Evolutionary conservation across 108 stramenopile genomes (phyloP), one percentile per base, ranked within the genome.

Genomic region (Cyclotella kingstonii): DNA sequence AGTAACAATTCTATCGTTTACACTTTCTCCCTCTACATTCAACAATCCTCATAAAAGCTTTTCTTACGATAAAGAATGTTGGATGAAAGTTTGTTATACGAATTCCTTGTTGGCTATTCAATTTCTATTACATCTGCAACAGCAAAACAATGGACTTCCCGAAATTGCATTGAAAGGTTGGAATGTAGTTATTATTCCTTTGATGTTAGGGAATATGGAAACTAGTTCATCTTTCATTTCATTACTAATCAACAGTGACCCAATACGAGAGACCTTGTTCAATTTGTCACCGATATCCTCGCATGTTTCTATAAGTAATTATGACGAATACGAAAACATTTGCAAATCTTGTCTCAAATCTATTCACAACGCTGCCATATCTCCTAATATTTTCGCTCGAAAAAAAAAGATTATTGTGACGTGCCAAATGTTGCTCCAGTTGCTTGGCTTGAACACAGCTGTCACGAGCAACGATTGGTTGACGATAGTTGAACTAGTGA

Each of bases 51-150:
- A 51, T 17, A 40, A 27, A 50, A 56, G 54, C 23, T 42, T 56
- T 41, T 39, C 26, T 56, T 5, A 39, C 25, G 40, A 54, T 23
- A 10, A 22, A 22, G 54, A 62, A 21, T 36, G 36, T 11, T 62
- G 61, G 61, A 50, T 28, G 23, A 62, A 50, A 51, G 45, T 71
- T 25, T 54, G 54, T 29, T 56, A 54, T n/a, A 71, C 70, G 11
- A 71, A 71, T 57, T 46, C 70, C 2, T 49, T 71, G 26, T 17
- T 71, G 26, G 46, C 70, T 12, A 23, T 71, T 48, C 70, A 71
- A 49, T 71, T 33, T 41, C 31, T 71, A 11, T 23, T 71, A 1
- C 45, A 49, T 17, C 19, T 71, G 6, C 14, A 48, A 46, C 26
- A 42, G 6, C 9, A 19, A 8, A 29, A 19, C 1, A 28, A 15